phyloP scores from a whole-genome alignment of 129 eudicot species.

The Pseudognaphalium luteoalbum region DNA sequence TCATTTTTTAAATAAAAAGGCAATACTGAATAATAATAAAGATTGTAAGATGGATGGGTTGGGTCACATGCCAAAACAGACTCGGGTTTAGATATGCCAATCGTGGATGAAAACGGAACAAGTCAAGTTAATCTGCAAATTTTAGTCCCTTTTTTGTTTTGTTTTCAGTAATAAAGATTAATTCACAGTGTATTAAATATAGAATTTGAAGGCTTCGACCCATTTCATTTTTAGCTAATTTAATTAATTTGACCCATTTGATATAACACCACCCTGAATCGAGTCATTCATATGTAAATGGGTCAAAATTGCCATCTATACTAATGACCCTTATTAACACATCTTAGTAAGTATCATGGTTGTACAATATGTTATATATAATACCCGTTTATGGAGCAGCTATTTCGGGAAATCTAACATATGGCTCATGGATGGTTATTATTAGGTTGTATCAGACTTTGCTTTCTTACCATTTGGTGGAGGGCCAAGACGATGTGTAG shows the following conservation, averaged over 20 bases:
- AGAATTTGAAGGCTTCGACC: not conserved
- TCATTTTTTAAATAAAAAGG: not conserved
- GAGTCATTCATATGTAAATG: not conserved
- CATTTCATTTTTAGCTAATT: not conserved
- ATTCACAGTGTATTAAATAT: not conserved
- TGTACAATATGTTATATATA: not conserved
- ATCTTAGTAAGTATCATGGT: not conserved
- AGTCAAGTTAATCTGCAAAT: not conserved
- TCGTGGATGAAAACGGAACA: not conserved
- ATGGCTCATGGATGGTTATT: constrained; percentile 19
- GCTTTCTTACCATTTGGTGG: constrained; percentile 99
- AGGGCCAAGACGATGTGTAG: constrained; percentile 97
- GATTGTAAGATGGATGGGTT: not conserved
- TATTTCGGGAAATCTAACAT: constrained; percentile 1
- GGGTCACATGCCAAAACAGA: not conserved
- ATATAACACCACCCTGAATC: not conserved
- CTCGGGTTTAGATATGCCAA: not conserved
- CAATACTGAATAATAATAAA: not conserved
- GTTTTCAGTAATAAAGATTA: not conserved
- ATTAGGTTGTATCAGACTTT: constrained; percentile 77
- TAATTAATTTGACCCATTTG: not conserved
- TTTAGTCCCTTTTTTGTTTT: not conserved
- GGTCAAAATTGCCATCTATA: not conserved
- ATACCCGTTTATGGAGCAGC: not conserved
- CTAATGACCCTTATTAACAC: not conserved